Evolutionary conservation across 495 filamentous ascomycete genomes (phyloP).

Genomic region (Hyaloscypha hepaticicola): DNA sequence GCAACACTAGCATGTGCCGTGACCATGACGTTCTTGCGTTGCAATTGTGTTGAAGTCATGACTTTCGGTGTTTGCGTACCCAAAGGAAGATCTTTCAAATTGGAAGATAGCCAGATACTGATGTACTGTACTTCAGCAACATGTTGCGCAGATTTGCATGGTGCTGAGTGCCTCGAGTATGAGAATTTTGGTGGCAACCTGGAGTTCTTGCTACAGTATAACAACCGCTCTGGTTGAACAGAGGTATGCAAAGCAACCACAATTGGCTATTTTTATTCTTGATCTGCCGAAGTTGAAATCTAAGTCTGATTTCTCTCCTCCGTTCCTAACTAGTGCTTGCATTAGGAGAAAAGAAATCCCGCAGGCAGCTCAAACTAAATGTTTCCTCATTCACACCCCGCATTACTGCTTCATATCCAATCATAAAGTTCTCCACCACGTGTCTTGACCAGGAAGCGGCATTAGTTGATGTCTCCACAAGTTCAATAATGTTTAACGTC

Average conservation of each 20-base stretch:
- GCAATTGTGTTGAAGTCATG: slow-evolving; percentile 19
- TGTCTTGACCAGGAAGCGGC: neutral
- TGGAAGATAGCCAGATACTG: neutral
- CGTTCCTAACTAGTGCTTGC: neutral
- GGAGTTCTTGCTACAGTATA: no score
- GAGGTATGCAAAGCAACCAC: neutral
- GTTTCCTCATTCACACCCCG: neutral
- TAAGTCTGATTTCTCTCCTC: neutral
- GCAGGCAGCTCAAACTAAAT: no score
- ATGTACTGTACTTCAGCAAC: no score
- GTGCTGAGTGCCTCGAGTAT: neutral
- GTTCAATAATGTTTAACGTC: neutral
- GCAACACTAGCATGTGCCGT: neutral
- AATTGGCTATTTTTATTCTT: neutral
- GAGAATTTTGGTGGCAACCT: neutral
- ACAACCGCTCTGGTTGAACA: no score
- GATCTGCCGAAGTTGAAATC: neutral
- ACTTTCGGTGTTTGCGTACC: neutral
- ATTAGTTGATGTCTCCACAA: neutral
- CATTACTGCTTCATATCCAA: neutral
- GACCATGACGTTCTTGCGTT: slow-evolving; percentile 9
- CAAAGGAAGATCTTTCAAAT: neutral
- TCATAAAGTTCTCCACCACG: neutral
- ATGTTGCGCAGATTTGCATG: neutral
- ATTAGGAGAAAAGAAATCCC: neutral